A percentile compares a stretch with the other conserved stretches of the same genome.
These are phyloP conservation scores for Penicillium coprophilum DNA, from an alignment of 495 filamentous ascomycete species.

Conservation along the genomic window DNA sequence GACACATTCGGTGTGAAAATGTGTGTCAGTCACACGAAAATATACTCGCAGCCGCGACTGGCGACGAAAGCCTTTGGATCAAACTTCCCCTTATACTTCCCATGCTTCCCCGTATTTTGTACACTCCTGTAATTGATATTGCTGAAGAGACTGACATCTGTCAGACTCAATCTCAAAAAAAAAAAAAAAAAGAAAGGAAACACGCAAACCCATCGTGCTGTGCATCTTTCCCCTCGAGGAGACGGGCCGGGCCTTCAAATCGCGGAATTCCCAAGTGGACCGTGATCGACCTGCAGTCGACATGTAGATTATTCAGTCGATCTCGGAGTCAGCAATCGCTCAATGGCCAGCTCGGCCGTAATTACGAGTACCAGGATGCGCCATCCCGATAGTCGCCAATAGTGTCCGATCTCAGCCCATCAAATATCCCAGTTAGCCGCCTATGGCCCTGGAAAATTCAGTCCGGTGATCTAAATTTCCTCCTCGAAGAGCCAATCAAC, in stretches of 20 bases:
- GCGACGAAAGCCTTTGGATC: constrained; percentile 20
- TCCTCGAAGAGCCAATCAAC: constrained; percentile 9
- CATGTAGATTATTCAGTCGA: constrained; percentile 22
- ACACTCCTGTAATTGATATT: background rate
- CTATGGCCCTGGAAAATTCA: constrained; percentile 37
- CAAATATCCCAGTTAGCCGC: constrained; percentile 42
- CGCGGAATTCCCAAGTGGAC: constrained; percentile 29
- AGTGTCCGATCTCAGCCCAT: constrained; percentile 25
- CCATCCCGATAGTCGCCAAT: constrained; percentile 34
- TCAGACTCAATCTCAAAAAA: constrained; percentile 10
- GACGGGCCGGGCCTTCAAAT: constrained; percentile 31
- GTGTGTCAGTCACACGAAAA: constrained; percentile 16
- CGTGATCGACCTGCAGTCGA: constrained; percentile 30
- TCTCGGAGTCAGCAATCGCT: constrained; percentile 12
- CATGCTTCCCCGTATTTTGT: background rate
- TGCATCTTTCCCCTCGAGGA: constrained; percentile 21
- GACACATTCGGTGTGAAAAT: constrained; percentile 15
- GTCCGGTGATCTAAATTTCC: constrained; percentile 19
- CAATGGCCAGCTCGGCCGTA: constrained; percentile 12
- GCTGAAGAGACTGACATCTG: constrained; percentile 8
- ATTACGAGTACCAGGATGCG: constrained; percentile 21
- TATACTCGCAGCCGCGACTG: constrained; percentile 32
- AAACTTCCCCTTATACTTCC: background rate
- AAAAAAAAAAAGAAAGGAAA: constrained; percentile 10
- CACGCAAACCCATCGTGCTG: constrained; percentile 8